phyloP scores from a whole-genome alignment of 306 rosid genomes.

The Cicer cuneatum region DNA sequence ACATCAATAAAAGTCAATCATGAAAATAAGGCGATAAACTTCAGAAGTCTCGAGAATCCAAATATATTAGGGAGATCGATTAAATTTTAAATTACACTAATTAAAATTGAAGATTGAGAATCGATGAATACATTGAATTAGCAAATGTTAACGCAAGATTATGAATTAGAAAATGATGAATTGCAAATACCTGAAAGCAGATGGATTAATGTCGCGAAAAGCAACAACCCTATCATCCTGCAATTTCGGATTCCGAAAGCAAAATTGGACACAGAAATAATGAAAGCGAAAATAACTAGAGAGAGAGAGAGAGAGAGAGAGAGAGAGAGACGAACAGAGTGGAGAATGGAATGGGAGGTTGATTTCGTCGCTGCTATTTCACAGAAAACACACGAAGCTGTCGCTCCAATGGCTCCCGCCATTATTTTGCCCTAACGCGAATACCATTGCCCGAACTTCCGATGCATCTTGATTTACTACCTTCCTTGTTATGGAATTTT shows the following conservation, averaged over 20 bases:
- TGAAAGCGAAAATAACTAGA: not conserved
- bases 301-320: conserved; percentile 8
- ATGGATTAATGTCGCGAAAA: conserved; percentile 63
- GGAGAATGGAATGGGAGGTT: conserved; percentile 50
- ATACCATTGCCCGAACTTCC: not conserved
- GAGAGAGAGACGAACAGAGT: conserved; percentile 51
- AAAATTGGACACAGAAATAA: not conserved
- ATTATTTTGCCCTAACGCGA: conserved; percentile 42
- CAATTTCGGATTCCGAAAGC: conserved; percentile 24
- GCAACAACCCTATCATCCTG: conserved; percentile 73
- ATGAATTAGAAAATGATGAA: conserved; percentile 4
- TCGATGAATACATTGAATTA: no score
- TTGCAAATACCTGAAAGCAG: conserved; percentile 65
- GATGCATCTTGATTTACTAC: not conserved
- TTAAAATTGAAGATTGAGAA: not conserved
- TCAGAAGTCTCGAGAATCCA: no score
- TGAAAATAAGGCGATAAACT: not conserved
- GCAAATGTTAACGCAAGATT: not conserved
- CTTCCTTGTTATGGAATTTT: no score
- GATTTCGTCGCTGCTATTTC: conserved; percentile 52
- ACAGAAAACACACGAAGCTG: conserved; percentile 63
- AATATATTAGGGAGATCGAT: not conserved
- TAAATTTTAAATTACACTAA: conserved; percentile 15
- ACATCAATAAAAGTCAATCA: not conserved
- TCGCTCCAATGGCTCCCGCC: conserved; percentile 51